Percentiles rank a stretch among this genome's conserved stretches.
Conservation (phyloP, 2,329 filamentous ascomycete genomes). For the Neoascochyta sp. region DNA sequence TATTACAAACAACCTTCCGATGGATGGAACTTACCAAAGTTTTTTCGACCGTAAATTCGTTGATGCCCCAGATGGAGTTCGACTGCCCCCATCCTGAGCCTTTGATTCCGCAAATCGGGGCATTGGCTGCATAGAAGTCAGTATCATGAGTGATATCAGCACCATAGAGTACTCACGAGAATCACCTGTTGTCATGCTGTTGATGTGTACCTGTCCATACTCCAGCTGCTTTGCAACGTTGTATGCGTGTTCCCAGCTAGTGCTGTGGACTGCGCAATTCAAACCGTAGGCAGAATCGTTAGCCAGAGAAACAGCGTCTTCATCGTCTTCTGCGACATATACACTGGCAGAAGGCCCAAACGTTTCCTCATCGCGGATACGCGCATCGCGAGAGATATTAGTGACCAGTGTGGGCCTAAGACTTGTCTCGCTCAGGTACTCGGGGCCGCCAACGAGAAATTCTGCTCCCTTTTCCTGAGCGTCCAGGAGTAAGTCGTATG, state of each 20-base stretch:
- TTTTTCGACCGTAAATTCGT: constrained; percentile 16
- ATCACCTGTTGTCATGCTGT: constrained; percentile 33
- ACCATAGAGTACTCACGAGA: constrained; percentile 2
- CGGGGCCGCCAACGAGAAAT: constrained; percentile 47
- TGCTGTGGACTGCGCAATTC: constrained; percentile 66
- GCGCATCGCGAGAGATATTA: constrained; percentile 52
- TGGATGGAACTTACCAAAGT: constrained; percentile 2
- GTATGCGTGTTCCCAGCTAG: constrained; percentile 51
- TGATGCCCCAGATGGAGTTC: constrained; percentile 17
- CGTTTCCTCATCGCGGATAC: constrained; percentile 67
- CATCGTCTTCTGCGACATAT: constrained; percentile 60
- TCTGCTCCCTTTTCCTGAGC: constrained; percentile 55
- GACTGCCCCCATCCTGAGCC: constrained; percentile 17
- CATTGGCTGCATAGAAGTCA: constrained; percentile 4
- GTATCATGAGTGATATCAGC: background rate
- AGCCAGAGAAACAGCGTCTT: constrained; percentile 69
- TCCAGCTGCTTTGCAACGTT: constrained; percentile 46
- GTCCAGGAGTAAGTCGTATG: constrained; percentile 46
- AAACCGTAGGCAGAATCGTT: constrained; percentile 79
- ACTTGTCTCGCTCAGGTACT: constrained; percentile 40
- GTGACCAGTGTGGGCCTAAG: constrained; percentile 49
- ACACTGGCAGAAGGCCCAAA: constrained; percentile 72
- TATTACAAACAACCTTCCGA: no score
- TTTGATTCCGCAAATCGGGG: constrained; percentile 12
- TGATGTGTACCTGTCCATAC: constrained; percentile 45